phyloP scores from a whole-genome alignment of 2,329 filamentous ascomycete genomes.

The Alternaria sp. region DNA sequence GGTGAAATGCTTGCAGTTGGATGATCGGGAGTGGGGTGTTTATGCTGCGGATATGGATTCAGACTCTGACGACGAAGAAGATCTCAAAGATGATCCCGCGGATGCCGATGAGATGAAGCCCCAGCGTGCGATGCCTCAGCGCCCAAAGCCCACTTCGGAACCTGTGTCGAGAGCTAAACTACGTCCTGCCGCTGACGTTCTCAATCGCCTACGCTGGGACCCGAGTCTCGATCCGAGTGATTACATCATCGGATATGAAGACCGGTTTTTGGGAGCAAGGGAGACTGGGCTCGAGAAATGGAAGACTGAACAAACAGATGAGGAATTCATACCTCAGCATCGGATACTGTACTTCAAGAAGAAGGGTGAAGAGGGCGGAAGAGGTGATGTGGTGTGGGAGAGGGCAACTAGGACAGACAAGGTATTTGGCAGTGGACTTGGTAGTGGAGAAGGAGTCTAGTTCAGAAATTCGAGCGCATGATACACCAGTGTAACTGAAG shows the following conservation, averaged over 20 bases:
- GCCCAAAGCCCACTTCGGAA: slow-evolving; percentile 25
- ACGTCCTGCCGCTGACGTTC: slow-evolving; percentile 54
- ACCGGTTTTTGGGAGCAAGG: slow-evolving; percentile 61
- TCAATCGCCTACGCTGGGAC: slow-evolving; percentile 62
- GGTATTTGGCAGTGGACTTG: slow-evolving; percentile 57
- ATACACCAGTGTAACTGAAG: neutral
- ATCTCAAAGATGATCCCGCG: slow-evolving; percentile 23
- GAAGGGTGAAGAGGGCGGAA: slow-evolving; percentile 38
- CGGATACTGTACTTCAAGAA: slow-evolving; percentile 61
- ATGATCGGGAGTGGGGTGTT: slow-evolving; percentile 61
- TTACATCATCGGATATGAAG: slow-evolving; percentile 63
- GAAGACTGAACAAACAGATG: slow-evolving; percentile 63
- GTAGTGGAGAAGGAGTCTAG: slow-evolving; percentile 12
- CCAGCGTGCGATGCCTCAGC: slow-evolving; percentile 30
- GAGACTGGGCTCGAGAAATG: slow-evolving; percentile 60
- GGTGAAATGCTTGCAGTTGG: slow-evolving; percentile 54
- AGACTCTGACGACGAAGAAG: slow-evolving; percentile 49
- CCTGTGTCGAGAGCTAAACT: slow-evolving; percentile 43
- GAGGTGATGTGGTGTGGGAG: slow-evolving; percentile 60
- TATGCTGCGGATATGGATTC: slow-evolving; percentile 56
- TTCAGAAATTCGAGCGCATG: no score
- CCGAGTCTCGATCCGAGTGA: slow-evolving; percentile 54
- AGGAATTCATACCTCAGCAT: slow-evolving; percentile 66
- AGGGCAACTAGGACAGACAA: slow-evolving; percentile 57
- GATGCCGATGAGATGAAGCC: slow-evolving; percentile 16